Percentiles rank a stretch among this genome's conserved stretches.
Evolutionary conservation across 2,329 filamentous ascomycete genomes (phyloP).

Genomic region (Pyrenochaeta sp.): DNA sequence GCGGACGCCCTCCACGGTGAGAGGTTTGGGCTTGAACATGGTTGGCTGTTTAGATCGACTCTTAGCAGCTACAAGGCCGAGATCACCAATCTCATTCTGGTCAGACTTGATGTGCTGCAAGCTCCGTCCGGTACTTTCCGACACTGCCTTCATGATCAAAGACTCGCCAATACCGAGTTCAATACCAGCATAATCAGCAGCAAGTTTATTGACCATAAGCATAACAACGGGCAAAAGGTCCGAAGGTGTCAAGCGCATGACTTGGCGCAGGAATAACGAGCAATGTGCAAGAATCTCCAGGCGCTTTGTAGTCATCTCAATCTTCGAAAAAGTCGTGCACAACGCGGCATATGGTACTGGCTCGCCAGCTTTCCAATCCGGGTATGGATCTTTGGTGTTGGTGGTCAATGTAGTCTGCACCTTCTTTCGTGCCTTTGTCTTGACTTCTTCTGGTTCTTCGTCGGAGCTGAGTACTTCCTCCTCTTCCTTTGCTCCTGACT

Average conservation of each 20-base stretch:
- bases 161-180: conserved; percentile 99
- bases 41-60: conserved; percentile 94
- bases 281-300: conserved; percentile 88
- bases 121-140: conserved; percentile 89
- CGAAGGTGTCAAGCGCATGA: conserved; percentile 86
- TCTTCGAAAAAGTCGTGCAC: conserved; percentile 91
- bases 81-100: conserved; percentile 94
- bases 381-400: conserved; percentile 80
- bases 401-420: conserved; percentile 78
- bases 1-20: conserved; percentile 87
- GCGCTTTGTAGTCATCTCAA: conserved; percentile 93
- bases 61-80: conserved; percentile 93
- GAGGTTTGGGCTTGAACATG: conserved; percentile 95
- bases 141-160: conserved; percentile 97
- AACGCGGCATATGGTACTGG: conserved; percentile 94
- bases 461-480: conserved; percentile 61
- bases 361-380: conserved; percentile 88
- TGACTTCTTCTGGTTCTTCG: conserved; percentile 72
- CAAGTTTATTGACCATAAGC: conserved; percentile 97
- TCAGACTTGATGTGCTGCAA: conserved; percentile 91
- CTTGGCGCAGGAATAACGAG: conserved; percentile 88
- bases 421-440: conserved; percentile 79
- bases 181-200: conserved; percentile 94
- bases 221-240: conserved; percentile 89
- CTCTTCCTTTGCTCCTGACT: conserved; percentile 33